phyloP scores from a whole-genome alignment of 129 eudicot species.

The Arctium lappa region DNA sequence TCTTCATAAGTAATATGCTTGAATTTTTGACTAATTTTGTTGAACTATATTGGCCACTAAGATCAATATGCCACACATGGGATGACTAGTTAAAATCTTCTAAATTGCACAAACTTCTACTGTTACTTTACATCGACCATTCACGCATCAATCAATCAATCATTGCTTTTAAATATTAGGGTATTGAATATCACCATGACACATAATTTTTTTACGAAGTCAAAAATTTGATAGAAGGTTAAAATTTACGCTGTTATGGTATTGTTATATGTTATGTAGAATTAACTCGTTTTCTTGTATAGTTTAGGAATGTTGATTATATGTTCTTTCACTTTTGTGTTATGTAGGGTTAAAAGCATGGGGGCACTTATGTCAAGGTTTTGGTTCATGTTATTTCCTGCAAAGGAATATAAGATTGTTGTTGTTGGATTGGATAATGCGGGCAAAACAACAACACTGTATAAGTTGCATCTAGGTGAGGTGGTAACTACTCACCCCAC shows the following conservation, averaged over 20 bases:
- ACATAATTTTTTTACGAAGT: too few species aligned
- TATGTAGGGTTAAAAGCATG: constrained; percentile 41
- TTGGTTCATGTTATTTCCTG: constrained; percentile 98
- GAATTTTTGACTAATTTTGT: too few species aligned
- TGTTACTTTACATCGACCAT: too few species aligned
- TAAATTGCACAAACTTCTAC: too few species aligned
- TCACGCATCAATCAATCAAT: too few species aligned
- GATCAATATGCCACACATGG: too few species aligned
- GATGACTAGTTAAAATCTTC: too few species aligned
- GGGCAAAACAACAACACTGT: constrained; percentile 96
- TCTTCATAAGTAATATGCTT: too few species aligned
- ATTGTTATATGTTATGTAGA: neutral
- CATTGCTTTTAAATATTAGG: too few species aligned
- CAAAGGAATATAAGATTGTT: constrained; percentile 94
- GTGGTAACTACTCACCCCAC: constrained; percentile 97
- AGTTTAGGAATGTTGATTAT: neutral
- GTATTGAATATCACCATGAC: too few species aligned
- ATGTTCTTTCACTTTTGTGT: neutral
- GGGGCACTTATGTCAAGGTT: constrained; percentile 84
- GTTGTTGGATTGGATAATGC: constrained; percentile 97
- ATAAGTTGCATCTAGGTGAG: constrained; percentile 90
- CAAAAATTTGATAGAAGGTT: too few species aligned
- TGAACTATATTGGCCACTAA: too few species aligned
- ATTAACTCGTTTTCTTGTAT: neutral
- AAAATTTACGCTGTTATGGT: neutral